A percentile compares a stretch with the other conserved stretches of the same genome.
These are phyloP conservation scores for Lobosporangium transversale DNA, from an alignment of 192 early-diverging fungal species.

Conservation along the genomic window DNA sequence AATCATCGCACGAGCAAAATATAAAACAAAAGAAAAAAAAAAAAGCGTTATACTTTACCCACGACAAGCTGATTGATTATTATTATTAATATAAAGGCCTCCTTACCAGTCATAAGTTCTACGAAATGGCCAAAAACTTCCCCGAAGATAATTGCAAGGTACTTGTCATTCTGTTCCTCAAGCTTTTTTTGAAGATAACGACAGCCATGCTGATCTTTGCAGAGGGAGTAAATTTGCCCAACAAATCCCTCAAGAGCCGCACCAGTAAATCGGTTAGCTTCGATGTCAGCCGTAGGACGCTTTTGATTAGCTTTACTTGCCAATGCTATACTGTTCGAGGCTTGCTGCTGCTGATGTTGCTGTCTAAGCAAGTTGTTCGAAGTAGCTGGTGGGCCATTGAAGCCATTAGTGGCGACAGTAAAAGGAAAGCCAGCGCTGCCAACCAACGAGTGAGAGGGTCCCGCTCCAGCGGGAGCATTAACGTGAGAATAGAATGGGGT, in stretches of 20 bases:
- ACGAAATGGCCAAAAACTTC: constrained; percentile 81
- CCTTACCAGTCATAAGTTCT: constrained; percentile 83
- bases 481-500: constrained; percentile 28
- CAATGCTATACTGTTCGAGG: constrained; percentile 32
- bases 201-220: constrained; percentile 92
- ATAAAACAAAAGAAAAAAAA: too few species aligned
- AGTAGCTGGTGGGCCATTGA: constrained; percentile 17
- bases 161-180: constrained; percentile 75
- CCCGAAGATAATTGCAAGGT: constrained; percentile 76
- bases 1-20: neutral
- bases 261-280: constrained; percentile 75
- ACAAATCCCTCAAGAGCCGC: constrained; percentile 73
- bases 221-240: constrained; percentile 79
- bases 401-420: constrained; percentile 28
- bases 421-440: constrained; percentile 37
- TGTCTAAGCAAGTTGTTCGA: constrained; percentile 40
- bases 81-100: too few species aligned
- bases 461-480: constrained; percentile 12
- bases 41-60: too few species aligned
- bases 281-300: constrained; percentile 42
- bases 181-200: constrained; percentile 88
- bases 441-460: constrained; percentile 24
- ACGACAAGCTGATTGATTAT: too few species aligned
- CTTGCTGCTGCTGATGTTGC: constrained; percentile 37
- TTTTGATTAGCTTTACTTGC: constrained; percentile 49